Evolutionary conservation across 441 rosid genomes (phyloP), one percentile per base, ranked within the genome.

Genomic region (Aquilaria agallochum): DNA sequence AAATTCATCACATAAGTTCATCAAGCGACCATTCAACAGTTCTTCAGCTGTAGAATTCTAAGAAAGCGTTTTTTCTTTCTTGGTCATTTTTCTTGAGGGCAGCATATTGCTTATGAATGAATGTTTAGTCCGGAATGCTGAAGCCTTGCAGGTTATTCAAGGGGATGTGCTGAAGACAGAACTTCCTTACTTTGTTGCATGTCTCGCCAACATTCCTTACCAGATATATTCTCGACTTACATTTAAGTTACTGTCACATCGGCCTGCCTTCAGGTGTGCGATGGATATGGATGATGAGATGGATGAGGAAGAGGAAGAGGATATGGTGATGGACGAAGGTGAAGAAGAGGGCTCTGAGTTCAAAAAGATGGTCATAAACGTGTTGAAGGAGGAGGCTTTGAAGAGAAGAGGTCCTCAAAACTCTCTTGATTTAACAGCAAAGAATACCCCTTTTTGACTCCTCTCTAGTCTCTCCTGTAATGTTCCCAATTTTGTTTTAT

Each of bases 141-240:
- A 34, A 54, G 1, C 63, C 9, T 47, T 60, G 6, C 71, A 92
- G 96, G 93, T 93, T 31, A 90, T 93, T 64, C 96, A 93, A 67
- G 97, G 96, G 2, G 95, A 93, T 79, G 95, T 93, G 64, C 76
- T 88, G 0, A 90, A 81, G 81, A 85, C 92, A 3, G 97, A 93
- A 53, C 90, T 90, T 50, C 98, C 97, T 10, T 78, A 83, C 47
- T 93, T 90, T 50, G 98, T 90, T 65, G 88, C 90, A 46, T 93
- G 97, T 5, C 93, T 90, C 55, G 98, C 96, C 0, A 90, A 93
- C 69, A 93, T 93, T 61, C 98, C 98, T 0, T 90, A 90, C 61
- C 91, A 86, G 71, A 88, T 88, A 44, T 88, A 95, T 2, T 84
- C 93, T 46, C 91, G 89, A 2, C 91, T 83, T 46, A 81, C 88